phyloP scores from a whole-genome alignment of 306 rosid species.

The Quercus robur region DNA sequence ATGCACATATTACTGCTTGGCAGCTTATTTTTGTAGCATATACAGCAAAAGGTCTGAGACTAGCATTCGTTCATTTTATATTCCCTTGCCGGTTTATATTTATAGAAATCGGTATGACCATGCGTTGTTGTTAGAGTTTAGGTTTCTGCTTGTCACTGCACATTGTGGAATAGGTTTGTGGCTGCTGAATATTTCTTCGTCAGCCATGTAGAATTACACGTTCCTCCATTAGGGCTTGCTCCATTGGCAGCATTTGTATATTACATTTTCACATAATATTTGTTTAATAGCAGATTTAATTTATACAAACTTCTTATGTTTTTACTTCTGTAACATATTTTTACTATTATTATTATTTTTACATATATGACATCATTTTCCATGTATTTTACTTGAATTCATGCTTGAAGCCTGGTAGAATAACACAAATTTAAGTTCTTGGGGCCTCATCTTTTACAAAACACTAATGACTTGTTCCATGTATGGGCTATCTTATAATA shows the following conservation, averaged over 20 bases:
- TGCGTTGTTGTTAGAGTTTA: slow-evolving; percentile 21
- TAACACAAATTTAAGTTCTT: background rate
- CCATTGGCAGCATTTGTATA: slow-evolving; percentile 34
- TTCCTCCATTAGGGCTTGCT: background rate
- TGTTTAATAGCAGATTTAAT: slow-evolving; percentile 13
- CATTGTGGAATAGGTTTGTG: slow-evolving; percentile 28
- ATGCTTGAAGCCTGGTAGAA: background rate
- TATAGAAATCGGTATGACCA: slow-evolving; percentile 35
- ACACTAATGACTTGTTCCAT: too few species aligned
- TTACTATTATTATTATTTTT: background rate
- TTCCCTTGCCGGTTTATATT: slow-evolving; percentile 47
- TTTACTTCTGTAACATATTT: background rate
- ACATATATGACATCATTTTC: background rate
- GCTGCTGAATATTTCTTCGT: slow-evolving; percentile 20
- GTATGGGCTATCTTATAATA: too few species aligned
- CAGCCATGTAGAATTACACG: slow-evolving; percentile 32
- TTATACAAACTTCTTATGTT: background rate
- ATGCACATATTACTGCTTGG: slow-evolving; percentile 30
- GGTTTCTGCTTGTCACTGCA: slow-evolving; percentile 23
- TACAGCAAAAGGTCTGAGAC: slow-evolving; percentile 1
- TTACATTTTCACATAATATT: slow-evolving; percentile 23
- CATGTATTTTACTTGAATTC: background rate
- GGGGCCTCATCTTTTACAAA: too few species aligned
- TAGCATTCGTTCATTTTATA: slow-evolving; percentile 28
- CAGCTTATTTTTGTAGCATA: slow-evolving; percentile 48